A percentile compares a stretch with the other conserved stretches of the same genome.
Evolutionary conservation across 495 filamentous ascomycete species (phyloP).

Genomic region (Penicillium pancosmium): DNA sequence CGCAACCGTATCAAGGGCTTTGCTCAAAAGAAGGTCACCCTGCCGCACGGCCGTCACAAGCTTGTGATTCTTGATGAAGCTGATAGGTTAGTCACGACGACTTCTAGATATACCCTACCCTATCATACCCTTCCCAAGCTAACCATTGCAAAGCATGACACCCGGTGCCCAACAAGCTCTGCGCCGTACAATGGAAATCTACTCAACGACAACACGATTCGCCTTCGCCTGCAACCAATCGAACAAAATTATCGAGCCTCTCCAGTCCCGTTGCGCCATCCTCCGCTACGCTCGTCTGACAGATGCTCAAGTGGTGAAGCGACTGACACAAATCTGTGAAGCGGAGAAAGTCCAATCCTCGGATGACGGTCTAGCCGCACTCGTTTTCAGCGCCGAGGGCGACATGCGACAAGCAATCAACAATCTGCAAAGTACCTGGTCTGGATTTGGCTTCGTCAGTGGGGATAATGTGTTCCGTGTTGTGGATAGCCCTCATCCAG

Average conservation of each 20-base stretch:
- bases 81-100: slow-evolving; percentile 59
- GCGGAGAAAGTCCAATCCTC: slow-evolving; percentile 85
- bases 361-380: slow-evolving; percentile 91
- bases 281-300: slow-evolving; percentile 92
- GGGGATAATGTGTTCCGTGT: slow-evolving; percentile 99
- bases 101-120: neutral
- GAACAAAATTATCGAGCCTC: slow-evolving; percentile 98
- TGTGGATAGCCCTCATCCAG: slow-evolving; percentile 93
- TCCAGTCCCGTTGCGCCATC: slow-evolving; percentile 96
- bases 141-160: slow-evolving; percentile 68
- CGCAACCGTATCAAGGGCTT: slow-evolving; percentile 99
- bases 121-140: neutral
- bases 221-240: slow-evolving; percentile 98
- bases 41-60: slow-evolving; percentile 90
- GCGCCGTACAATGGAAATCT: slow-evolving; percentile 98
- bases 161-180: slow-evolving; percentile 94
- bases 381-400: slow-evolving; percentile 96
- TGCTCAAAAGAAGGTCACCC: slow-evolving; percentile 97
- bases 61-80: slow-evolving; percentile 97
- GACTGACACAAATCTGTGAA: slow-evolving; percentile 87
- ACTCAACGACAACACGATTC: slow-evolving; percentile 93
- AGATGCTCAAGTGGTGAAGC: slow-evolving; percentile 87
- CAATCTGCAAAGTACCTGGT: slow-evolving; percentile 91
- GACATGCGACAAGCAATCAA: slow-evolving; percentile 99
- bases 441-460: slow-evolving; percentile 96